Conservation (phyloP, 495 filamentous ascomycete species). For the Sabuloglossum arenarium region DNA sequence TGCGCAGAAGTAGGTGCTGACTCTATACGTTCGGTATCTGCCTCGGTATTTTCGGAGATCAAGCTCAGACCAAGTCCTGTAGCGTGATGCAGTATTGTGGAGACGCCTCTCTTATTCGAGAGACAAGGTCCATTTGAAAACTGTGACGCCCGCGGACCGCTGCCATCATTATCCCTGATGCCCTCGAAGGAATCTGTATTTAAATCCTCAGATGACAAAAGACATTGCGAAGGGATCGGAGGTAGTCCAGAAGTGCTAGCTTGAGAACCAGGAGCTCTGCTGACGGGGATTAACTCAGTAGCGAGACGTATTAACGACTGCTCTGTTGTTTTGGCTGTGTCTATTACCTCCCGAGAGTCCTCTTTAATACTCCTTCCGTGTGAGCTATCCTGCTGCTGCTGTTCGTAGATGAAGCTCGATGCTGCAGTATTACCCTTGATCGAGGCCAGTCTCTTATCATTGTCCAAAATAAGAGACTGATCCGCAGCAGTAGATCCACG, state of each 20-base stretch:
- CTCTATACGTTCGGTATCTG: neutral
- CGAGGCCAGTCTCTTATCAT: neutral
- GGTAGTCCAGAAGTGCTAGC: slow-evolving; percentile 15
- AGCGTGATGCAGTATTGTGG: neutral
- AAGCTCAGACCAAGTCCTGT: neutral
- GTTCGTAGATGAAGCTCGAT: neutral
- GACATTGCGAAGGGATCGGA: slow-evolving; percentile 29
- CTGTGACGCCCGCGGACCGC: neutral
- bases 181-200: neutral
- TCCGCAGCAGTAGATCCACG: neutral
- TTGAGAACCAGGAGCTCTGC: neutral
- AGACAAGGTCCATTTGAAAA: neutral
- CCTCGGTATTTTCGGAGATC: neutral
- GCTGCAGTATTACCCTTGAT: neutral
- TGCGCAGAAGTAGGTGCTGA: neutral
- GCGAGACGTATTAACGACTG: neutral
- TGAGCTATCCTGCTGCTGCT: neutral
- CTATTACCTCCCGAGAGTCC: neutral
- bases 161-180: neutral
- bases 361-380: neutral
- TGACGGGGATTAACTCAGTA: neutral
- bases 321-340: neutral
- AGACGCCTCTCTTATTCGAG: neutral
- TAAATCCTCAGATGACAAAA: slow-evolving; percentile 21
- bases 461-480: neutral